Base-by-base conservation (phyloP, 1,284 basidiomycete genomes). In the Ganoderma multipileum region DNA sequence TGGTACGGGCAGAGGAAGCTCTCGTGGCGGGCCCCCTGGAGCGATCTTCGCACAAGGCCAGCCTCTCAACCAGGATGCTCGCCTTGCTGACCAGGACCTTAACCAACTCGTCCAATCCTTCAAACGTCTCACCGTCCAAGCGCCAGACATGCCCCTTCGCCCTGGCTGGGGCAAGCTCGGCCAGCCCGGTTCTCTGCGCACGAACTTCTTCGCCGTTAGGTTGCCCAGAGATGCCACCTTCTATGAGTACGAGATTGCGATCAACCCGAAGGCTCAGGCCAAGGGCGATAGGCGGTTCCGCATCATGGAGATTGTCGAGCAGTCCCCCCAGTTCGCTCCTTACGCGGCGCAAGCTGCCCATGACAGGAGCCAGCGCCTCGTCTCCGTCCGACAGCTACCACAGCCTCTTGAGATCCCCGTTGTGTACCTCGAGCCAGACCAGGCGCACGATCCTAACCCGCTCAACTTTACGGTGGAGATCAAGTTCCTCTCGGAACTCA, bases 111-210 rank as follows among this genome's bases (percentile, higher is more conserved):
- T 90, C 33, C 74, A 77, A 1, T 78, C 83, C 0, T 86, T 91
- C 77, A 84, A 82, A 47, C 74, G 75, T 0, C 44, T 79, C 8
- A 69, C 79, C 16, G 73, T 79, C 1, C 68, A 76, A 18, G 47
- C 47, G 23, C 80, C 82, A 2, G 81, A 84, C 9, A 86, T 86
- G 14, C 91, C 91, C 6, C 79, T 87, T 3, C 87, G 92, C 9
- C 91, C 91, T 0, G 89, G 89, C 0, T 93, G 84, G 71, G 92
- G 92, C 9, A 90, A 85, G 0, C 74, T 79, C 0, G 92, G 92
- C 2, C 82, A 68, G 2, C 68, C 81, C 0, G 84, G 89, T 61
- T 83, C 79, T 0, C 78, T 93, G 8, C 84, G 92, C 0, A 82
- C 91, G 50, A 94, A 94, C 75, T 91, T 92, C 77, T 92, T 92